Evolutionary conservation across 805 yeast species (phyloP), one percentile per base, ranked within the genome.

Genomic region (Ogataea ganodermae): DNA sequence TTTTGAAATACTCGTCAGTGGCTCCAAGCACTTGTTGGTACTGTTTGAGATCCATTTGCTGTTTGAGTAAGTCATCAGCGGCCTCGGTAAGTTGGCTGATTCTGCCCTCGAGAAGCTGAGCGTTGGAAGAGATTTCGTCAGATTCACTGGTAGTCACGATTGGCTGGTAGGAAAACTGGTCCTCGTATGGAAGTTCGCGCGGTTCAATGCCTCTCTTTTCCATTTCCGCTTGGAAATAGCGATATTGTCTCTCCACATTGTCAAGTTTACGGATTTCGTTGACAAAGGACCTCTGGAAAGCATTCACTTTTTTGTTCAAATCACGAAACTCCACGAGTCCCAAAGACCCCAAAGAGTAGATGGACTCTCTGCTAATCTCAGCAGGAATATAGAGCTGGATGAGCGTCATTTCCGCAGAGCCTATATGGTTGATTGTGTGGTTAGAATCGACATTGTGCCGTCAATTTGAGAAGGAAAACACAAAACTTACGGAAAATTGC

Each of bases 371-470:
- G 14, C 95, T 79, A 42, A 88, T 83, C 69, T 94, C 99, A 27
- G 89, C 83, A 14, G 98, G 95, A 50, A 94, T 83, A 67, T 89
- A 92, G 60, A 94, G 73, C 72, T 94, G 97, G 46, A 92, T 83
- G 63, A 91, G 78, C 42, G 96, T 81, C 98, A 94, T 95, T 62
- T 87, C 96, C 86, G 98, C 99, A 51, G 99, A 92, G 77, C 97
- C 59, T 56, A 36, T 21, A 39, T 2, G 20, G 24, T 16, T 41
- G 36, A 33, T 16, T 18, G 17, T 3, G 32, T 36, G n/a, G 24
- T 26, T 35, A 35, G 32, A 7, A 26, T 38, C 42, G 17, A 10
- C 40, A 14, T 21, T 24, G 20, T 12, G 27, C 10, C n/a, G n/a
- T 17, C 13, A 8, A 18, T 8, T 12, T 9, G 8, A 6, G 33